phyloP scores from a whole-genome alignment of 2,329 filamentous ascomycete species.

The Macroventuria anomochaeta region DNA sequence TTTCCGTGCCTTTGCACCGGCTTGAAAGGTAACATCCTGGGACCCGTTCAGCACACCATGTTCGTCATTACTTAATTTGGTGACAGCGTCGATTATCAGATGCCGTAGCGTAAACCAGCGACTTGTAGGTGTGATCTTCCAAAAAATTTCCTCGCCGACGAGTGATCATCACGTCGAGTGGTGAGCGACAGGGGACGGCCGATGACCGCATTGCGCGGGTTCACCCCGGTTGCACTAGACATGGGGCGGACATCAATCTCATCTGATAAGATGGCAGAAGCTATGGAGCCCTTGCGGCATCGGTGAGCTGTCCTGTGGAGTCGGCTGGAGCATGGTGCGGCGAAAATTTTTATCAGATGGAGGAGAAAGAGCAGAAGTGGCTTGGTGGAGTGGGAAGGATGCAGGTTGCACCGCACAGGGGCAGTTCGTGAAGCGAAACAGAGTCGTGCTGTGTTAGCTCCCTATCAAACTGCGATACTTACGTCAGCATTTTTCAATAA shows the following conservation, averaged over 20 bases:
- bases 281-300: constrained; percentile 19
- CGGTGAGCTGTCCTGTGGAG: constrained; percentile 17
- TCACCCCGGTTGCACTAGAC: constrained; percentile 12
- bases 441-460: not conserved
- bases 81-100: constrained; percentile 23
- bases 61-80: constrained; percentile 24
- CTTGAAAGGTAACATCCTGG: constrained; percentile 16
- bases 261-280: constrained; percentile 38
- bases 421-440: not conserved
- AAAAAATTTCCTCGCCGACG: constrained; percentile 14
- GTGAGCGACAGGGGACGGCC: constrained; percentile 10
- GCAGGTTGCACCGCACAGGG: constrained; percentile 9
- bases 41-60: constrained; percentile 13
- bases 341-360: constrained; percentile 35
- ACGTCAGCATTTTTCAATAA: not conserved
- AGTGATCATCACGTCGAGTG: constrained; percentile 25
- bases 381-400: constrained; percentile 19
- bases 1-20: constrained; percentile 12
- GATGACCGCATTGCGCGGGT: constrained; percentile 23
- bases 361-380: constrained; percentile 7
- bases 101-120: constrained; percentile 7
- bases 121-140: constrained; percentile 19
- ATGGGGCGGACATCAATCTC: constrained; percentile 23
- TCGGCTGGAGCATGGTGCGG: constrained; percentile 3
- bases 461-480: not conserved